Evolutionary conservation across 306 rosid species (phyloP), one percentile per base, ranked within the genome.

Genomic region (Castanopsis chinensis): DNA sequence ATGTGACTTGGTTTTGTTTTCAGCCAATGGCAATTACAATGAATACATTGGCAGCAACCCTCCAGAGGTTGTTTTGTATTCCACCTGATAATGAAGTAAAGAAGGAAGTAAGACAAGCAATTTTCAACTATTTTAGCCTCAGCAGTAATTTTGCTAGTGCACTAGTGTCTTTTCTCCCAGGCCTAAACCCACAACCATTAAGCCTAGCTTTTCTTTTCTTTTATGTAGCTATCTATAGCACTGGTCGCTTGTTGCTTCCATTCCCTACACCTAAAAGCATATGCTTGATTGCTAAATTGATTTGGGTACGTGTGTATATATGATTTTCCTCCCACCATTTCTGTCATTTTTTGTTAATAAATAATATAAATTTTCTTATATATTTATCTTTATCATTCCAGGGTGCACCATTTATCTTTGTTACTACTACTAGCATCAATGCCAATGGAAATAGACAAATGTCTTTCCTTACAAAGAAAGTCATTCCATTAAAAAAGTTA

Each of bases 1-100:
- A 41, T 41, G 45, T 8, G 45, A 41, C 45, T 8, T 41, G 45
- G 45, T 41, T 41, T 37, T 41, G 45, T 72, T 79, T 75, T 82
- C 90, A 89, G 96, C 93, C 93, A 30, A 87, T 91, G 82, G 90
- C 96, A 75, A 86, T 89, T 30, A 91, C 91, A 28, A 87, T 89
- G 72, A 87, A 91, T 81, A 87, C 91, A 35, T 52, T 91, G 81
- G 91, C 91, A 37, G 81, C 78, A 11, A 83, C 78, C 23, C 28
- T 82, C 19, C 67, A 76, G 76, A 45, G 45, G 10, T 72, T 83
- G 35, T 86, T 86, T 14, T 84, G 90, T 67, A 87, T 90, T 57
- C 85, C 96, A 1, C 86, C 93, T 18, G 87, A 41, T 41, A 41
- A 87, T 69, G 93, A 90, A 14, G 88, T 89, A n/a, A 84, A 86